phyloP scores from a whole-genome alignment of 768 basidiomycete species.

The Tricholoma matsutake region DNA sequence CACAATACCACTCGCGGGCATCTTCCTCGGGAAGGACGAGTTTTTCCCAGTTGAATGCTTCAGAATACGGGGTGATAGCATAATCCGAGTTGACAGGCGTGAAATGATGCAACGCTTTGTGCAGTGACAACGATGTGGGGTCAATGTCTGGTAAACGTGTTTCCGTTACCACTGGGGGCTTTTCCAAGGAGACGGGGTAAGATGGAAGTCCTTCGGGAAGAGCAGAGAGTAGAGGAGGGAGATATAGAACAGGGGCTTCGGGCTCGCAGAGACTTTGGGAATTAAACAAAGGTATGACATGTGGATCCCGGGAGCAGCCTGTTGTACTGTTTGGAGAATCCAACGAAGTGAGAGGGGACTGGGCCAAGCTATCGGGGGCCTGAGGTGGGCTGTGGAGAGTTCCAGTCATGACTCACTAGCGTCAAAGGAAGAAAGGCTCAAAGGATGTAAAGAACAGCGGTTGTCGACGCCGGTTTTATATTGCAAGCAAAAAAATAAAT shows the following conservation, averaged over 20 bases:
- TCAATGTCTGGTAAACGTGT: conserved; percentile 85
- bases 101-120: conserved; percentile 82
- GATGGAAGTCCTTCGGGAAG: conserved; percentile 46
- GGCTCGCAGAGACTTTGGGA: conserved; percentile 32
- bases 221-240: conserved; percentile 82
- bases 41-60: conserved; percentile 88
- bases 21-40: conserved; percentile 64
- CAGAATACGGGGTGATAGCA: conserved; percentile 57
- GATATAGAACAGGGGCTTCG: conserved; percentile 61
- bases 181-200: conserved; percentile 24
- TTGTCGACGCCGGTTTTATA: neutral
- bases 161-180: conserved; percentile 56
- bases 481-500: too few species aligned
- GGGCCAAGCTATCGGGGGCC: neutral
- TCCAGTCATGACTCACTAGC: neutral
- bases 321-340: conserved; percentile 2
- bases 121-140: conserved; percentile 76
- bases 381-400: neutral
- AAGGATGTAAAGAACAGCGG: neutral
- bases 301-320: conserved; percentile 43
- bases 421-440: neutral
- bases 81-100: conserved; percentile 58
- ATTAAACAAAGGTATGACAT: conserved; percentile 52
- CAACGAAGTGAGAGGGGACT: neutral
- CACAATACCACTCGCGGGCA: conserved; percentile 89